Base-by-base conservation (phyloP, 2,329 filamentous ascomycete genomes). In the Fusarium euwallaceae region DNA sequence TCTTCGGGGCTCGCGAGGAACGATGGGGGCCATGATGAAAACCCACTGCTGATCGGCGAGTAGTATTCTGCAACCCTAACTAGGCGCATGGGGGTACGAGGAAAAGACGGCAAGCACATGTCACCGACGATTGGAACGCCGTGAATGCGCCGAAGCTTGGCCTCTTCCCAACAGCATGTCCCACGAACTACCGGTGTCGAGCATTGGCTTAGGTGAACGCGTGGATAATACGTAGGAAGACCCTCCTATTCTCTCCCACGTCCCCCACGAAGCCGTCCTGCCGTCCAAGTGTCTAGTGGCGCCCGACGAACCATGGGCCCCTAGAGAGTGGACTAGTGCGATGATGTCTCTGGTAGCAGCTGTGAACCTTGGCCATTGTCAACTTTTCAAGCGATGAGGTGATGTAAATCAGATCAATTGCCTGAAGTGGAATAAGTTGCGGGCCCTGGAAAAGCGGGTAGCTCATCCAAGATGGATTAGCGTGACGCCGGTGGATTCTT, bases 351-450 rank as follows among this genome's bases (percentile, higher is more conserved):
- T 61, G 58, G 60, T 20, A 43, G 41, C 12, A 60, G 56, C 6
- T 29, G 29, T 61, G 60, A 36, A 45, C 58, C 41, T 61, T 45
- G 37, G 58, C 9, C 6, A 37, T 37, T 37, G 39, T 34, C 9
- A 61, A 11, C 10, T 8, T 41, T 17, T 5, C 11, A 45, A 45
- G 59, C 39, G 37, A 34, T 61, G 59, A 61, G 27, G 60, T 62
- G 60, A 53, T 62, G 32, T 39, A 39, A 37, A 37, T 32, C 29
- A 61, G 60, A 51, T 53, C 60, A 62, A 53, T 48, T 48, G 12
- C 60, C 60, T 36, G 60, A 51, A 43, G 14, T 8, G 59, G 59
- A 61, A 32, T 41, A 32, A 61, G 17, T 41, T 14, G 41, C 24
- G 59, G 58, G 27, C 16, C 59, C 59, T 48, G 37, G n/a, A 45